These are phyloP conservation scores for Mucor lusitanicus DNA, from an alignment of 371 early-diverging fungal genomes.

Conservation along the genomic window DNA sequence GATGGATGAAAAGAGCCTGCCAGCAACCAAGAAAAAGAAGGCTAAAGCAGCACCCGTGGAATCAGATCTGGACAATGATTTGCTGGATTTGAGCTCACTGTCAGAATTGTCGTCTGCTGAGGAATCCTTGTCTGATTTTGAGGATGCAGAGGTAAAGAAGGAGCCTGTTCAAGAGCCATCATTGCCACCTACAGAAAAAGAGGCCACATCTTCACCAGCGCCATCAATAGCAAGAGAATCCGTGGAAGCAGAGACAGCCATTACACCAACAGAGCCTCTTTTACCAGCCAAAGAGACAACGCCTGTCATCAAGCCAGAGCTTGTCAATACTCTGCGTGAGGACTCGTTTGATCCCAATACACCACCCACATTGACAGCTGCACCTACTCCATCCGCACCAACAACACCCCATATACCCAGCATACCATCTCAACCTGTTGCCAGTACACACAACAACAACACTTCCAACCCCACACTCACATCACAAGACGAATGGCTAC, in stretches of 20 bases:
- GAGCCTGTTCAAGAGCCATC: not conserved
- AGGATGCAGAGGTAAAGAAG: not conserved
- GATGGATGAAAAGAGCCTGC: not conserved
- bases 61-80: constrained; percentile 11
- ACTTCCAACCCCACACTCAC: constrained; percentile 10
- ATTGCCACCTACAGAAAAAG: not conserved
- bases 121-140: constrained; percentile 10
- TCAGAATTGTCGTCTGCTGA: constrained; percentile 41
- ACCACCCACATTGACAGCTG: not conserved
- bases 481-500: constrained; percentile 62
- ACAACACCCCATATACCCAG: not conserved
- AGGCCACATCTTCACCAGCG: not conserved
- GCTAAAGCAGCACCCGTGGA: constrained; percentile 6
- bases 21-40: constrained; percentile 14
- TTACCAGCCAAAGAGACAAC: not conserved
- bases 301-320: not conserved
- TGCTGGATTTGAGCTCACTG: constrained; percentile 35
- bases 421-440: too few relatives aligned
- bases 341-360: not conserved
- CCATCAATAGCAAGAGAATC: not conserved
- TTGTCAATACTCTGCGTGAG: not conserved
- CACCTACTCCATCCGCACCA: not conserved
- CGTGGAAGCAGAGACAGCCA: not conserved
- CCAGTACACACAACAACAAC: not conserved
- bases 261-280: not conserved